A percentile compares a stretch with the other conserved stretches of the same genome.
Evolutionary conservation across 2,329 filamentous ascomycete genomes (phyloP).

Genomic region (Colletotrichum theobromicola): DNA sequence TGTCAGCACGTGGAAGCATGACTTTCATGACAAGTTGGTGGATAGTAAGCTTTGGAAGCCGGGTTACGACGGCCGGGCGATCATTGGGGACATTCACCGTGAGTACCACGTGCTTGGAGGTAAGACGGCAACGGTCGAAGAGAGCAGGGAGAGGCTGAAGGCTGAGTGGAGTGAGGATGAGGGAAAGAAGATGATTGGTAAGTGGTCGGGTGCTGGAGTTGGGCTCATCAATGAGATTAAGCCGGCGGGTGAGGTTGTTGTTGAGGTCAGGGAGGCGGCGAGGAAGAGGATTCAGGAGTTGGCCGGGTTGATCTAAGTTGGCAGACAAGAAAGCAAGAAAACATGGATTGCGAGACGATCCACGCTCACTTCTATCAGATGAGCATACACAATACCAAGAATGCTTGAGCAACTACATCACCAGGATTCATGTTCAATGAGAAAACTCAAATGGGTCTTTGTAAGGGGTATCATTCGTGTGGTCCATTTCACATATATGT

Average conservation of each 20-base stretch:
- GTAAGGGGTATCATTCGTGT: neutral
- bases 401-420: neutral
- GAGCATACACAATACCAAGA: neutral
- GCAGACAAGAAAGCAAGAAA: too few relatives aligned
- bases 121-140: constrained; percentile 30
- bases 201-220: constrained; percentile 49
- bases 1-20: constrained; percentile 50
- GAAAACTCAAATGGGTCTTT: neutral
- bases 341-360: neutral
- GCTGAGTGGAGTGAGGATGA: constrained; percentile 41
- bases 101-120: constrained; percentile 35
- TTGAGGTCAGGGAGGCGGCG: constrained; percentile 43
- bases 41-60: constrained; percentile 43
- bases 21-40: constrained; percentile 47
- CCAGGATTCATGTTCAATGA: neutral
- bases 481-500: neutral
- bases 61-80: constrained; percentile 49
- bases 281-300: constrained; percentile 36
- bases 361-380: neutral
- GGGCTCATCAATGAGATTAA: constrained; percentile 47
- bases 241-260: constrained; percentile 48
- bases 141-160: constrained; percentile 43
- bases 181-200: constrained; percentile 35
- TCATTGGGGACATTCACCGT: constrained; percentile 43
- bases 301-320: constrained; percentile 21